Percentiles rank a stretch among this genome's conserved stretches.
These are phyloP conservation scores for Penicillium decumbens DNA, from an alignment of 2,329 filamentous ascomycete species.

Conservation along the genomic window DNA sequence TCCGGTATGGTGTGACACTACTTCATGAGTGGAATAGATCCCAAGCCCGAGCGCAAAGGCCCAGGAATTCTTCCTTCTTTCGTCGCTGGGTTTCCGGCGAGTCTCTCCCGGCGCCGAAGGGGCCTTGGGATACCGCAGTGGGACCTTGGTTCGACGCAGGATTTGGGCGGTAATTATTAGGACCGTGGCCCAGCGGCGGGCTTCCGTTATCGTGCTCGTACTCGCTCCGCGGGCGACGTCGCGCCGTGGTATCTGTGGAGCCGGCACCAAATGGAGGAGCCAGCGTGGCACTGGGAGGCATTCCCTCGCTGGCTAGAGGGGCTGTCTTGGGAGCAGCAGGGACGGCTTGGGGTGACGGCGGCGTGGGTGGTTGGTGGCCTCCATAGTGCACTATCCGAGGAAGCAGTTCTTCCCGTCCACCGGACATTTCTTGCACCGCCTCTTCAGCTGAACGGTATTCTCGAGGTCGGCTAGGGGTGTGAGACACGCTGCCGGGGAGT, in stretches of 20 bases:
- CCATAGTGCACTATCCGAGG: constrained; percentile 95
- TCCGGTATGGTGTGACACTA: background rate
- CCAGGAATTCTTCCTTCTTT: constrained; percentile 91
- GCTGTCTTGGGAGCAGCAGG: constrained; percentile 30
- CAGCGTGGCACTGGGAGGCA: constrained; percentile 60
- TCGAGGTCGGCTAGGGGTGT: constrained; percentile 60
- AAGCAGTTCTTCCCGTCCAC: constrained; percentile 84
- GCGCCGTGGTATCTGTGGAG: constrained; percentile 36
- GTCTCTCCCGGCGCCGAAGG: constrained; percentile 76
- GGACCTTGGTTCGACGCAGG: constrained; percentile 29
- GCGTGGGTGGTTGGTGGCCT: constrained; percentile 86
- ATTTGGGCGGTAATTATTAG: constrained; percentile 45
- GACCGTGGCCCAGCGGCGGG: constrained; percentile 74
- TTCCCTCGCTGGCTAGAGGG: constrained; percentile 44
- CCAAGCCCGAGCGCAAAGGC: constrained; percentile 84
- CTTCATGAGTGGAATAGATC: constrained; percentile 86
- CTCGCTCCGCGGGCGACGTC: constrained; percentile 77
- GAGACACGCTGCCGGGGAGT: constrained; percentile 54
- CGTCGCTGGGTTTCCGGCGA: constrained; percentile 74
- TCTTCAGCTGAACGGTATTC: constrained; percentile 97
- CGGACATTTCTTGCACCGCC: constrained; percentile 81
- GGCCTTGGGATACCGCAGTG: constrained; percentile 52
- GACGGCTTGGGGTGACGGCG: constrained; percentile 61
- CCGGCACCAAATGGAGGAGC: constrained; percentile 43
- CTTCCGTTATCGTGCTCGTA: constrained; percentile 85